phyloP scores from a whole-genome alignment of 805 yeast species.

The Yamadazyma phyllophila region DNA sequence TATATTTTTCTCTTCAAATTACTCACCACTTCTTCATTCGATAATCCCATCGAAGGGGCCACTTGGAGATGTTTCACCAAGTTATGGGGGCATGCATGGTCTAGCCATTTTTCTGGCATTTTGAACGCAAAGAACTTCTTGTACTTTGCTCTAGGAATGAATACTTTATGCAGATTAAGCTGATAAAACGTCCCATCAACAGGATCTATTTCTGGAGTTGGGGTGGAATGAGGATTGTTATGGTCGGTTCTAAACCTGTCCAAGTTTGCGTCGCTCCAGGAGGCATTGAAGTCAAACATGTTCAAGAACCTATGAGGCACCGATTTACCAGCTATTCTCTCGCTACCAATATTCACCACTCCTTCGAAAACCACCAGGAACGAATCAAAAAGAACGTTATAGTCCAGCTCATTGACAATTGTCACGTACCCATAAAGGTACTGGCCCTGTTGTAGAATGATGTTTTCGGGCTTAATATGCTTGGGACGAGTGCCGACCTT shows the following conservation, averaged over 20 bases:
- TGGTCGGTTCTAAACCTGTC: slow-evolving; percentile 32
- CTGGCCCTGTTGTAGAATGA: slow-evolving; percentile 37
- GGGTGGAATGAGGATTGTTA: slow-evolving; percentile 26
- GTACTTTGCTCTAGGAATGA: slow-evolving; percentile 32
- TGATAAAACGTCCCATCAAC: slow-evolving; percentile 28
- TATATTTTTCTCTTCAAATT: slow-evolving; percentile 13
- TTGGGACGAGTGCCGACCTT: slow-evolving; percentile 30
- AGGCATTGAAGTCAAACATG: slow-evolving; percentile 43
- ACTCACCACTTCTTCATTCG: slow-evolving; percentile 27
- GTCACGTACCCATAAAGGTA: slow-evolving; percentile 35
- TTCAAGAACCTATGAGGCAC: slow-evolving; percentile 25
- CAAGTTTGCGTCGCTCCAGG: slow-evolving; percentile 36
- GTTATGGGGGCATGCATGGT: slow-evolving; percentile 33
- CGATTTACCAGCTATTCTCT: slow-evolving; percentile 12
- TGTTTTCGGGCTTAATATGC: slow-evolving; percentile 27
- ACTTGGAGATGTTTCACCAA: slow-evolving; percentile 36
- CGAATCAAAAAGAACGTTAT: slow-evolving; percentile 37
- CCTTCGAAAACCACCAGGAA: slow-evolving; percentile 41
- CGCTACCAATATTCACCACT: slow-evolving; percentile 22
- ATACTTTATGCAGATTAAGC: slow-evolving; percentile 23
- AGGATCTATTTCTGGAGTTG: slow-evolving; percentile 26
- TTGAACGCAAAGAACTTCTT: slow-evolving; percentile 42
- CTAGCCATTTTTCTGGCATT: slow-evolving; percentile 36
- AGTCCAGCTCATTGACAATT: slow-evolving; percentile 26
- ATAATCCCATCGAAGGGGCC: slow-evolving; percentile 35